Percentiles rank a stretch among this genome's conserved stretches.
Conservation (phyloP, 1,284 basidiomycete genomes). For the Spongiforma sp. region DNA sequence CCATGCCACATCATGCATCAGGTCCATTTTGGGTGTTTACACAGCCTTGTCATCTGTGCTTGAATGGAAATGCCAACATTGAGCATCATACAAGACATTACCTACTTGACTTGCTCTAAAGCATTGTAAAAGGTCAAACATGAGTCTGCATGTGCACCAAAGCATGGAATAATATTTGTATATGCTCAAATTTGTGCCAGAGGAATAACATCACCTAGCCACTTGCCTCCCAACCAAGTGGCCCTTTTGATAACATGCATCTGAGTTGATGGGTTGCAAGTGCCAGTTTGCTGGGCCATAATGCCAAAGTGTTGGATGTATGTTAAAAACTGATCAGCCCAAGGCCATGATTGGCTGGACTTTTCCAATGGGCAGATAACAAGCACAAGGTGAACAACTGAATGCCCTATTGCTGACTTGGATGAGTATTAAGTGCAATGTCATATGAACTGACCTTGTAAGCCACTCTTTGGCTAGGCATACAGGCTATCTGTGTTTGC, state of each 20-base stretch:
- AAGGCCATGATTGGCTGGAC: neutral
- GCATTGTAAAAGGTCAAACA: neutral
- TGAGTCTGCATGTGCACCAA: neutral
- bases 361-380: neutral
- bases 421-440: neutral
- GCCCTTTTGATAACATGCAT: neutral
- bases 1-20: no score
- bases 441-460: neutral
- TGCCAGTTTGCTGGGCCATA: neutral
- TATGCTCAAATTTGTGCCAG: neutral
- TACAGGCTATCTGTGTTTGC: neutral
- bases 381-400: neutral
- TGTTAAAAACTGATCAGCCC: neutral
- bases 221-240: neutral
- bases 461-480: neutral
- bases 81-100: no score
- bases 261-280: neutral
- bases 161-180: neutral
- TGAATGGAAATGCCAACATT: no score
- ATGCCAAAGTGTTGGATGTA: neutral
- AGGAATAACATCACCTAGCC: neutral
- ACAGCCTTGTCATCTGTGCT: no score
- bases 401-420: neutral
- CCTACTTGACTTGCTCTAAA: neutral
- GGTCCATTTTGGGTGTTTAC: no score